Evolutionary conservation across 176 grass and related monocot genomes (phyloP), one percentile per base, ranked within the genome.

Genomic region (Carex myosuroides): DNA sequence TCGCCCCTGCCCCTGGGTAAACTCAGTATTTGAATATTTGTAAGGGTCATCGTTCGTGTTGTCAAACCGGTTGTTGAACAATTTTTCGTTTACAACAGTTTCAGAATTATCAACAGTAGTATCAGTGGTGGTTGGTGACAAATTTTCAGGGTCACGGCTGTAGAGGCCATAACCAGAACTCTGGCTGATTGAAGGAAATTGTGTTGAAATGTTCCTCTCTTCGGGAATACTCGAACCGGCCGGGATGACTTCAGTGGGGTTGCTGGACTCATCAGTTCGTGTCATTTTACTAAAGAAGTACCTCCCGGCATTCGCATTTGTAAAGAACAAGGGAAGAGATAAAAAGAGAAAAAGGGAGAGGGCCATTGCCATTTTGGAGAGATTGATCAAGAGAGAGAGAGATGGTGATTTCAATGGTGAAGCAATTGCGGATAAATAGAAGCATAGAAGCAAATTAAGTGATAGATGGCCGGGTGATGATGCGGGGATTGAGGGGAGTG

Each of bases 401-500:
- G 37, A 39, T 39, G 37, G 37, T 39, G 37, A 39, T 39, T 39
- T 39, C 37, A 39, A 39, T 39, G 5, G 37, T 6, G 5, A 39
- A 39, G 5, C 37, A 39, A 39, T 39, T 39, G 37, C 37, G 37
- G 0, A 39, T 39, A 39, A 39, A 39, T 39, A 39, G 37, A 39
- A 39, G 37, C 5, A 6, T 39, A 39, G 2, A 35, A 35, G 33
- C 1, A 44, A n/a, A n/a, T n/a, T n/a, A 41, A 2, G 14, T 54
- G 13, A 22, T 33, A 53, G 50, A 73, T 35, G 69, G 74, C 75
- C 87, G 82, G 63, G 64, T 58, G 84, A 88, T 70, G 62, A 77
- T 85, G 88, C 88, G 84, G 59, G 67, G 88, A 89, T 89, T 86
- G 88, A 60, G 88, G 84, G 53, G 13, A 50, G 81, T 61, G 66